Percentiles rank a stretch among this genome's conserved stretches.
Conservation (phyloP, 2,329 filamentous ascomycete genomes). For the Aquanectria penicillioides region DNA sequence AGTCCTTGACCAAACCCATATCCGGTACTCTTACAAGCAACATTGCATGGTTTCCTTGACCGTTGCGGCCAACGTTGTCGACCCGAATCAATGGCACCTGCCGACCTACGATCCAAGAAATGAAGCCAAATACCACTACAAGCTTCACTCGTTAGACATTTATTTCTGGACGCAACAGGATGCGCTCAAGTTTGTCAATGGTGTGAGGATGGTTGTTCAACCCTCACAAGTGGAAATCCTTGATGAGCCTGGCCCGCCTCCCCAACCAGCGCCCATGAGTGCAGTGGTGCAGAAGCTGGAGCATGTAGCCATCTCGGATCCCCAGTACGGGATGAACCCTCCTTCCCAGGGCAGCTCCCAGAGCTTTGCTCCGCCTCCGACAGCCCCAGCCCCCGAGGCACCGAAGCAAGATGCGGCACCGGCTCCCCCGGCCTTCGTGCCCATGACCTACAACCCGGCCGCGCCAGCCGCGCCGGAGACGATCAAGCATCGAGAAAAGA, state of each 20-base stretch:
- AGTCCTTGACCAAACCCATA: slow-evolving; percentile 73
- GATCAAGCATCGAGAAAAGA: slow-evolving; percentile 80
- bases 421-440: slow-evolving; percentile 60
- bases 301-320: slow-evolving; percentile 72
- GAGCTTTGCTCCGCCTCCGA: slow-evolving; percentile 37
- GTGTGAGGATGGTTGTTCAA: slow-evolving; percentile 72
- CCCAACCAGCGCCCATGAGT: slow-evolving; percentile 64
- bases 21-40: slow-evolving; percentile 80
- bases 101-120: slow-evolving; percentile 77
- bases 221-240: slow-evolving; percentile 68
- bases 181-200: slow-evolving; percentile 75
- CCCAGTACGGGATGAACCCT: slow-evolving; percentile 54
- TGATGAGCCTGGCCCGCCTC: slow-evolving; percentile 68
- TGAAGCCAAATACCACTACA: slow-evolving; percentile 82
- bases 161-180: slow-evolving; percentile 84
- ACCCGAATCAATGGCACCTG: slow-evolving; percentile 76
- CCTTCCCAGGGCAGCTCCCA: slow-evolving; percentile 30
- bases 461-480: slow-evolving; percentile 79
- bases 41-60: slow-evolving; percentile 75
- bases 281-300: slow-evolving; percentile 80
- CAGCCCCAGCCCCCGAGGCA: slow-evolving; percentile 30
- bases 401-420: slow-evolving; percentile 11
- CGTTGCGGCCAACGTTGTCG: slow-evolving; percentile 64
- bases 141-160: slow-evolving; percentile 77
- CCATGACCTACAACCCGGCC: slow-evolving; percentile 82